These are phyloP conservation scores for Suillus lakei DNA, from an alignment of 768 basidiomycete species.

Conservation along the genomic window DNA sequence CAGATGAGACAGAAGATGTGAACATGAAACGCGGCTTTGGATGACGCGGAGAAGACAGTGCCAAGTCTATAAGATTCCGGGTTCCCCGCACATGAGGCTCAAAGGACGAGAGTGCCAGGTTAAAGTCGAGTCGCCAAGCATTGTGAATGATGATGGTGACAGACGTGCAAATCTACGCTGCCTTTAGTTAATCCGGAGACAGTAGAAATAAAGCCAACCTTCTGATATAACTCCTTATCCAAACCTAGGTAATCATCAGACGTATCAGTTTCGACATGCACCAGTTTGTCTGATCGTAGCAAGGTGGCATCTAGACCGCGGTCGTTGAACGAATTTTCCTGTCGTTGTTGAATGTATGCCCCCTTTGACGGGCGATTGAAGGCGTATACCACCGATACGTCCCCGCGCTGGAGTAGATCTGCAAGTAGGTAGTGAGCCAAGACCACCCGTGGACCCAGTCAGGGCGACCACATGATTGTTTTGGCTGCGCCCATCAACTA, in stretches of 20 bases:
- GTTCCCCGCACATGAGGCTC: slow-evolving; percentile 45
- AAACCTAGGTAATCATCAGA: slow-evolving; percentile 36
- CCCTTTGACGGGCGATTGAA: slow-evolving; percentile 34
- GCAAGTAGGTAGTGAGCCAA: slow-evolving; percentile 43
- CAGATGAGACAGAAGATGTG: slow-evolving; percentile 45
- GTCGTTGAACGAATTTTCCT: slow-evolving; percentile 32
- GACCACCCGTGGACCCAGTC: slow-evolving; percentile 46
- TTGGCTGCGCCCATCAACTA: slow-evolving; percentile 4
- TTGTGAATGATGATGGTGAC: slow-evolving; percentile 45
- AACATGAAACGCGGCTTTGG: slow-evolving; percentile 40
- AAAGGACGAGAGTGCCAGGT: slow-evolving; percentile 45
- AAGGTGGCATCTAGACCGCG: slow-evolving; percentile 34
- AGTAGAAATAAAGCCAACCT: slow-evolving; percentile 9
- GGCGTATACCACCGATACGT: slow-evolving; percentile 36
- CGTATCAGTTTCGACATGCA: slow-evolving; percentile 40
- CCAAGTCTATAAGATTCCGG: slow-evolving; percentile 40
- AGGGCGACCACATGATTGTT: slow-evolving; percentile 34
- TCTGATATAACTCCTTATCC: slow-evolving; percentile 21
- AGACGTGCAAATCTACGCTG: slow-evolving; percentile 33
- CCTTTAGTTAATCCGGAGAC: neutral
- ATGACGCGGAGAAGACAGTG: slow-evolving; percentile 30
- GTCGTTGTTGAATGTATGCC: slow-evolving; percentile 28
- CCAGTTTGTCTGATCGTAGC: slow-evolving; percentile 36
- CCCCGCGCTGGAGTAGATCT: slow-evolving; percentile 25
- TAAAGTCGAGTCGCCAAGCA: slow-evolving; percentile 53